A percentile compares a stretch with the other conserved stretches of the same genome.
Evolutionary conservation across 495 filamentous ascomycete genomes (phyloP).

Genomic region (Aspergillus sparsus): DNA sequence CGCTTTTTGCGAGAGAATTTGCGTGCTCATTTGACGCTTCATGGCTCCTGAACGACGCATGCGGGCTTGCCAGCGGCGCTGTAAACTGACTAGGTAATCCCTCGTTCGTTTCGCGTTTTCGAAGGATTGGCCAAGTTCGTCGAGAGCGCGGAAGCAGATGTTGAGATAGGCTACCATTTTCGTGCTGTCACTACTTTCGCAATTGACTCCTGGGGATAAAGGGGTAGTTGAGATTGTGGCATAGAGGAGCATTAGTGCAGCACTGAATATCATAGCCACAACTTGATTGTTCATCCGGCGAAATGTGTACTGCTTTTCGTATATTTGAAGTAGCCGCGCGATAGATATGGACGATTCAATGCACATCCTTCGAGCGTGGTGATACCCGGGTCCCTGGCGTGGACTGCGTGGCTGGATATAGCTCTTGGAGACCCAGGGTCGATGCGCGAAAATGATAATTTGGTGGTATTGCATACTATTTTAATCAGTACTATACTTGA

Average conservation of each 20-base stretch:
- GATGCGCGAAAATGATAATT: constrained; percentile 52
- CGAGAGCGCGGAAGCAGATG: constrained; percentile 49
- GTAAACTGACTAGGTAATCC: constrained; percentile 47
- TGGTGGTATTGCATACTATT: constrained; percentile 57
- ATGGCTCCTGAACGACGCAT: constrained; percentile 44
- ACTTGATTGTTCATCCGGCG: constrained; percentile 54
- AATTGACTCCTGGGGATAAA: constrained; percentile 24
- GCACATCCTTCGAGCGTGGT: constrained; percentile 51
- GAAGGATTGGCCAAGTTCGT: constrained; percentile 49
- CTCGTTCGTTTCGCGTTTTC: constrained; percentile 50
- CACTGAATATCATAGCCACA: constrained; percentile 53
- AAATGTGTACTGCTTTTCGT: constrained; percentile 52
- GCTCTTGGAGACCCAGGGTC: constrained; percentile 53
- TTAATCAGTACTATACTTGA: neutral
- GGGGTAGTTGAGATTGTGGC: constrained; percentile 46
- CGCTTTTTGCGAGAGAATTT: constrained; percentile 12
- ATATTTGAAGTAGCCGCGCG: constrained; percentile 47
- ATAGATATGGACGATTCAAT: constrained; percentile 50
- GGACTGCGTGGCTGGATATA: constrained; percentile 49
- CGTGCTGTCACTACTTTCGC: constrained; percentile 28
- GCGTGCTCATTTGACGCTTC: constrained; percentile 40
- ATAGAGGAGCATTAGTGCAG: constrained; percentile 50
- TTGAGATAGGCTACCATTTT: constrained; percentile 51
- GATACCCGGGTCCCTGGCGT: constrained; percentile 47
- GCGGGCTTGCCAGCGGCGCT: constrained; percentile 49